These are phyloP conservation scores for Debaryomyces sp. DNA, from an alignment of 1,139 yeast species.

Conservation along the genomic window DNA sequence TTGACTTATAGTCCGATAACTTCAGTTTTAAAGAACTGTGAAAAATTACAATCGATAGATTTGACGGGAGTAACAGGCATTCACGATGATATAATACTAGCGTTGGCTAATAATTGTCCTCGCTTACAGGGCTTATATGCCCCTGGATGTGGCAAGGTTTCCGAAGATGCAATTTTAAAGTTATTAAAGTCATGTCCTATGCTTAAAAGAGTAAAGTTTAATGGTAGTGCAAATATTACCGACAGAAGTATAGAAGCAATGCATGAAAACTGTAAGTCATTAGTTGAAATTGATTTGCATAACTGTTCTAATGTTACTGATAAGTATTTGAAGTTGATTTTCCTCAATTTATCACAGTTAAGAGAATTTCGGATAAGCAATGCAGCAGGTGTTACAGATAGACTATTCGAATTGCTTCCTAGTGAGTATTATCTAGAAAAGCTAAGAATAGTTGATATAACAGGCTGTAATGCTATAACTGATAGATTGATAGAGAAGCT, in stretches of 20 bases:
- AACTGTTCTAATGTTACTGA: conserved; percentile 79
- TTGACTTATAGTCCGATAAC: conserved; percentile 66
- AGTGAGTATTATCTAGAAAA: conserved; percentile 46
- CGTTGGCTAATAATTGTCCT: conserved; percentile 73
- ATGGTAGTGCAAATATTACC: conserved; percentile 68
- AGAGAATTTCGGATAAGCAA: conserved; percentile 84
- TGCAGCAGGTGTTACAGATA: conserved; percentile 71
- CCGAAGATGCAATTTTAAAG: conserved; percentile 64
- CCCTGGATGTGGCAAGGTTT: conserved; percentile 74
- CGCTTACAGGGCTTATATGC: conserved; percentile 89
- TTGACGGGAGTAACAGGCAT: conserved; percentile 77
- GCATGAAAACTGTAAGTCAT: conserved; percentile 69
- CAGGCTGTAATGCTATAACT: conserved; percentile 81
- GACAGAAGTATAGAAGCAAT: conserved; percentile 68
- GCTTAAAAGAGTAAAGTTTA: conserved; percentile 81
- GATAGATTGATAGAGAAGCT: conserved; percentile 77
- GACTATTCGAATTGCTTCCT: conserved; percentile 53
- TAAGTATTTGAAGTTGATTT: conserved; percentile 58
- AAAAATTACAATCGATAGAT: conserved; percentile 80
- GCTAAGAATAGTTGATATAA: conserved; percentile 80
- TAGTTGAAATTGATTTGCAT: conserved; percentile 90
- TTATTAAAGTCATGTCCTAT: conserved; percentile 68
- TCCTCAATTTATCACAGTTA: conserved; percentile 65
- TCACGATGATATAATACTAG: conserved; percentile 67
- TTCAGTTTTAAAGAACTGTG: conserved; percentile 63